phyloP scores from a whole-genome alignment of 352 stramenopile species.

The Globisporangium yorkense region DNA sequence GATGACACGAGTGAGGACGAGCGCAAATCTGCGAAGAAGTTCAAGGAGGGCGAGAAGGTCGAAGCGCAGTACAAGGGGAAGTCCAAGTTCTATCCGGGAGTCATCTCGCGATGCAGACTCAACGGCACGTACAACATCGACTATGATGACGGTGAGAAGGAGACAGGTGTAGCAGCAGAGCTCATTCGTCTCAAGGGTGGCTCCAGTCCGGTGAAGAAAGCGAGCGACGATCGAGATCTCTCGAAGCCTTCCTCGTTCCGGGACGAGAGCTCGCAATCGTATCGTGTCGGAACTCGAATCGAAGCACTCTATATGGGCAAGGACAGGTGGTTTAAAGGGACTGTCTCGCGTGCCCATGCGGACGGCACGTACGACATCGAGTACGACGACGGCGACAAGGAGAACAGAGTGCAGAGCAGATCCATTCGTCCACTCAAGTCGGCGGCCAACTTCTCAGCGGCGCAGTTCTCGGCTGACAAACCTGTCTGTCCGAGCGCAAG shows the following conservation, averaged over 20 bases:
- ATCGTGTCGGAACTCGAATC: slow-evolving; percentile 17
- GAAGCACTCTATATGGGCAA: slow-evolving; percentile 65
- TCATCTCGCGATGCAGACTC: slow-evolving; percentile 25
- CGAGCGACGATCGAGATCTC: slow-evolving; percentile 9
- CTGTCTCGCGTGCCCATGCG: slow-evolving; percentile 36
- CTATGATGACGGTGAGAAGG: slow-evolving; percentile 77
- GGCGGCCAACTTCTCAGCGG: slow-evolving; percentile 39
- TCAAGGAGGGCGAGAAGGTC: slow-evolving; percentile 18
- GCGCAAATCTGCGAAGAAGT: background rate
- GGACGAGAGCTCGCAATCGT: slow-evolving; percentile 1
- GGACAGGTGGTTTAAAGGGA: slow-evolving; percentile 54
- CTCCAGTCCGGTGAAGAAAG: slow-evolving; percentile 5
- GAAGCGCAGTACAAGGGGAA: slow-evolving; percentile 43
- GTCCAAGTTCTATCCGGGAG: slow-evolving; percentile 52
- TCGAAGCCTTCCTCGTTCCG: background rate
- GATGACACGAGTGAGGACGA: background rate
- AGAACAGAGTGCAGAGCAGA: slow-evolving; percentile 17
- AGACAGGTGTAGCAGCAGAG: slow-evolving; percentile 19
- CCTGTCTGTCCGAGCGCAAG: slow-evolving; percentile 23
- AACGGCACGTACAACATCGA: slow-evolving; percentile 72
- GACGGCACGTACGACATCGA: slow-evolving; percentile 52
- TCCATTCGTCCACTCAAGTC: slow-evolving; percentile 20
- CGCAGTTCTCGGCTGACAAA: slow-evolving; percentile 28
- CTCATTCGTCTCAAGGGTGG: slow-evolving; percentile 39
- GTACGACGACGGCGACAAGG: slow-evolving; percentile 68